These are phyloP conservation scores for Dacryopinax spathularia DNA, from an alignment of 768 basidiomycete genomes.

Conservation along the genomic window DNA sequence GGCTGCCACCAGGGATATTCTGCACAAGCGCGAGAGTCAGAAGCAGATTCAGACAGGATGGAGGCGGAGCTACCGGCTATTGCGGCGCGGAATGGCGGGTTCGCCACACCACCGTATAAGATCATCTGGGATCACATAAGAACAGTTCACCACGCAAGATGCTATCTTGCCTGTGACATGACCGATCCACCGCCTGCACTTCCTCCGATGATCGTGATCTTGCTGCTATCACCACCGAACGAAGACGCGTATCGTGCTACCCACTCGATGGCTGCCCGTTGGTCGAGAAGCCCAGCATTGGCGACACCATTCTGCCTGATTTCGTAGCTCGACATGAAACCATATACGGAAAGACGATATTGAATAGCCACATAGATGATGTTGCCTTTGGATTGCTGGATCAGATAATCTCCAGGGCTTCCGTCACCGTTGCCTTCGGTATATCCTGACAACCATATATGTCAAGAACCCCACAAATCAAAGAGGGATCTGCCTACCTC, in stretches of 20 bases:
- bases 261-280: constrained; percentile 31
- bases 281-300: constrained; percentile 27
- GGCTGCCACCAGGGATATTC: constrained; percentile 2
- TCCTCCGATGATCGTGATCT: constrained; percentile 19
- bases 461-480: background rate
- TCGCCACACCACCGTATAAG: background rate
- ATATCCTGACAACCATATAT: background rate
- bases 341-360: background rate
- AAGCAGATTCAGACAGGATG: too few relatives aligned
- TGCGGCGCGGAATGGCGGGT: background rate
- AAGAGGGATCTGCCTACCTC: background rate
- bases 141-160: too few relatives aligned
- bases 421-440: background rate
- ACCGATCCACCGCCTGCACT: constrained; percentile 34
- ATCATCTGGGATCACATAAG: background rate
- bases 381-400: background rate
- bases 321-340: background rate
- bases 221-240: constrained; percentile 16
- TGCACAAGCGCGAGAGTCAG: background rate
- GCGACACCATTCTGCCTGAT: constrained; percentile 1
- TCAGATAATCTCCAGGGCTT: background rate
- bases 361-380: background rate
- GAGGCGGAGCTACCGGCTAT: background rate
- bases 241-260: constrained; percentile 21
- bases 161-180: constrained; percentile 33